Percentiles rank a stretch among this genome's conserved stretches.
Conservation (phyloP, 1,284 basidiomycete genomes). For the Heimioporus punctisporus region DNA sequence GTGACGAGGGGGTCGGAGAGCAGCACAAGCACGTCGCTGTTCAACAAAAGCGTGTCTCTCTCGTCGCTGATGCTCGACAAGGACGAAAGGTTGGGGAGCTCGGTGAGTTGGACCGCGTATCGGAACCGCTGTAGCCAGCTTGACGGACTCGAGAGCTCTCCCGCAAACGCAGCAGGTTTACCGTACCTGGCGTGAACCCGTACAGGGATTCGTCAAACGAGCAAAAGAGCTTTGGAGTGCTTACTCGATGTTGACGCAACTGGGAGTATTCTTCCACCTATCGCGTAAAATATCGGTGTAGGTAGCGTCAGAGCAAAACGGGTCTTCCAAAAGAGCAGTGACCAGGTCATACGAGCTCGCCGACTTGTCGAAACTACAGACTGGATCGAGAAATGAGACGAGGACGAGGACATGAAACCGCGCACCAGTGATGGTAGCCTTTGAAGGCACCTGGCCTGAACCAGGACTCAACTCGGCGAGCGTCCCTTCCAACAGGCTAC, state of each 20-base stretch:
- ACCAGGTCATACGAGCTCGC: conserved; percentile 57
- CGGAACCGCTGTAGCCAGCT: conserved; percentile 56
- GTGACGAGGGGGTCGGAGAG: conserved; percentile 60
- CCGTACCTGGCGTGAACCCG: conserved; percentile 21
- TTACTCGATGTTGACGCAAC: conserved; percentile 44
- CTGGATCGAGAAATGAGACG: conserved; percentile 33
- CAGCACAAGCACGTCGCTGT: conserved; percentile 60
- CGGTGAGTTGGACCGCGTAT: conserved; percentile 48
- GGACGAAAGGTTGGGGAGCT: conserved; percentile 37
- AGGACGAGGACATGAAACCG: conserved; percentile 11
- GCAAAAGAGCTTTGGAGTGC: conserved; percentile 23
- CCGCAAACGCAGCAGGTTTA: conserved; percentile 15
- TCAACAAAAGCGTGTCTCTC: conserved; percentile 37
- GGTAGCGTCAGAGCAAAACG: conserved; percentile 52
- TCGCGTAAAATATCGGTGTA: conserved; percentile 43
- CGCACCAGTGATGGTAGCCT: conserved; percentile 51
- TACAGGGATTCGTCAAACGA: not conserved
- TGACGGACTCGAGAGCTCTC: conserved; percentile 40
- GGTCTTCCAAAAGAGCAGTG: conserved; percentile 69
- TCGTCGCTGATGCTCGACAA: conserved; percentile 14
- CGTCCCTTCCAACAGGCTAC: conserved; percentile 36
- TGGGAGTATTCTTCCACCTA: conserved; percentile 42
- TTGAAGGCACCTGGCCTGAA: conserved; percentile 17
- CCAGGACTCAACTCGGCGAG: conserved; percentile 36
- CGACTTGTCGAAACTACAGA: conserved; percentile 55